Evolutionary conservation across 202 grass and related monocot species (phyloP).

Genomic region (Setaria viridis): DNA sequence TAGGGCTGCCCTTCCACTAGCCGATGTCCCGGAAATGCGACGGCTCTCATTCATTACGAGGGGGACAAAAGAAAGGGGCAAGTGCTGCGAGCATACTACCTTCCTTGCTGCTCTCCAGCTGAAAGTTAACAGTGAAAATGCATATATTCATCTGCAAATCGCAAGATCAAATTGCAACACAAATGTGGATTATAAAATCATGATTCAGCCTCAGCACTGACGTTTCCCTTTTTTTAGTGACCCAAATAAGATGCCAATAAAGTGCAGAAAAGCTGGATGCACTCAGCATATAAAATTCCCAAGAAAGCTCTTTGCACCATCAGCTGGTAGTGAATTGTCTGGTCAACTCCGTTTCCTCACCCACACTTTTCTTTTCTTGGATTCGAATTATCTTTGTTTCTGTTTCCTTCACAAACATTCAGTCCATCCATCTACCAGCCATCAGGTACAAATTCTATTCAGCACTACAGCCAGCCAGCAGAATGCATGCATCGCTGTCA

Average conservation of each 20-base stretch:
- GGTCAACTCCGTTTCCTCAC: too few relatives aligned
- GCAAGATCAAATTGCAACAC: constrained; percentile 20
- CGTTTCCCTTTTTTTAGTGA: constrained; percentile 22
- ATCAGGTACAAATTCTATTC: too few relatives aligned
- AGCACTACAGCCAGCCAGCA: too few relatives aligned
- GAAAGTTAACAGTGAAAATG: background rate
- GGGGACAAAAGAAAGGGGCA: background rate
- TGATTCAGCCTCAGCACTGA: constrained; percentile 16
- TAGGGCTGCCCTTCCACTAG: constrained; percentile 28
- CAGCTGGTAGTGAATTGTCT: too few relatives aligned
- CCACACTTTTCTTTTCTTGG: too few relatives aligned
- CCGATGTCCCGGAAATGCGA: constrained; percentile 33
- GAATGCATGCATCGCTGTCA: too few relatives aligned
- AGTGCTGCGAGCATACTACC: constrained; percentile 30
- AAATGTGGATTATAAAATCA: constrained; percentile 14
- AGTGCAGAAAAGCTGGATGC: constrained; percentile 32
- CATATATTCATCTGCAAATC: constrained; percentile 16
- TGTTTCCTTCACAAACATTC: too few relatives aligned
- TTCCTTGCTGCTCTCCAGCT: constrained; percentile 17
- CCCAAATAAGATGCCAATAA: constrained; percentile 12
- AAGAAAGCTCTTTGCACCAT: background rate
- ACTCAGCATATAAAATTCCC: constrained; percentile 37
- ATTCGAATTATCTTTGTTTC: too few relatives aligned
- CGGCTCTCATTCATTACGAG: constrained; percentile 23
- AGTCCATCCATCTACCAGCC: too few relatives aligned